phyloP scores from a whole-genome alignment of 371 early-diverging fungal genomes.

The Circinella minor region DNA sequence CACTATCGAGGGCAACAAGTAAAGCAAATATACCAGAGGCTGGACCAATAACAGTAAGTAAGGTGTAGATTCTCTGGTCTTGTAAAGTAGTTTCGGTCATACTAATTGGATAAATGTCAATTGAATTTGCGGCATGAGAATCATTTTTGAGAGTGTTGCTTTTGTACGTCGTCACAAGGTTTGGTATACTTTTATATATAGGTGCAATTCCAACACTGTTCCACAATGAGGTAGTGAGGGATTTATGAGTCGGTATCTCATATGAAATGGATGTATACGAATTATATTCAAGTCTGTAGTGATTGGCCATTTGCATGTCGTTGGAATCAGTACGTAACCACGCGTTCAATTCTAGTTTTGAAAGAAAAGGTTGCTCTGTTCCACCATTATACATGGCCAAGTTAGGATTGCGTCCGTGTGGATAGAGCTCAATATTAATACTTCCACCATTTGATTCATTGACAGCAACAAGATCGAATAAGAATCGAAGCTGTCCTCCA shows the following conservation, averaged over 20 bases:
- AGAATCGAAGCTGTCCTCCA: conserved; percentile 1
- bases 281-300: background rate
- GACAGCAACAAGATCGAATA: background rate
- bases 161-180: background rate
- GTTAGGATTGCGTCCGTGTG: conserved; percentile 1
- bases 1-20: background rate
- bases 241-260: background rate
- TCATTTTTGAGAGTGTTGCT: background rate
- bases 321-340: conserved; percentile 3
- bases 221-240: background rate
- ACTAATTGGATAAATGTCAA: conserved; percentile 1
- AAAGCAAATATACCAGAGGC: conserved; percentile 3
- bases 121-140: background rate
- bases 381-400: background rate
- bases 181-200: background rate
- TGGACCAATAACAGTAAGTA: background rate
- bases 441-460: background rate
- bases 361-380: background rate
- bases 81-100: background rate
- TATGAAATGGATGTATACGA: background rate
- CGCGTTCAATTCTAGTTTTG: background rate
- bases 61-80: background rate
- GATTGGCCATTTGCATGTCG: background rate
- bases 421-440: conserved; percentile 2
- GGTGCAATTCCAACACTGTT: conserved; percentile 4